These are phyloP conservation scores for Zygotorulaspora sp. DNA, from an alignment of 805 yeast genomes.

Conservation along the genomic window DNA sequence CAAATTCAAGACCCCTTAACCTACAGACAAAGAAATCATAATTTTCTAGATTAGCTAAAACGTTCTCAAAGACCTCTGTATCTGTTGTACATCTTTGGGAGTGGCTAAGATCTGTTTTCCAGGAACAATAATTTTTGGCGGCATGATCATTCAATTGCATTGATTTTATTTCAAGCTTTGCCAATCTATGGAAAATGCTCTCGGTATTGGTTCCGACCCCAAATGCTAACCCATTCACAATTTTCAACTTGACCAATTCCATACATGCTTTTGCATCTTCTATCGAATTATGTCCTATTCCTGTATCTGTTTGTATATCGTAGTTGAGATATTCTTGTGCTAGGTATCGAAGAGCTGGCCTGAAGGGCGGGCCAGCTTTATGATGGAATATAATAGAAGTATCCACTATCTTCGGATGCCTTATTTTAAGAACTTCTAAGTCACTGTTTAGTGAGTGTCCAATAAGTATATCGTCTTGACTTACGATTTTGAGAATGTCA, in stretches of 20 bases:
- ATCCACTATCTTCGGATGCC: constrained; percentile 75
- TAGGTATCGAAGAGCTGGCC: constrained; percentile 74
- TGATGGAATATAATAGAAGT: constrained; percentile 76
- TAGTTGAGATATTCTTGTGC: constrained; percentile 50
- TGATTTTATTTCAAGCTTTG: constrained; percentile 29
- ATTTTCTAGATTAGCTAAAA: constrained; percentile 36
- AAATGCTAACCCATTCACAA: constrained; percentile 58
- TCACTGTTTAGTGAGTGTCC: constrained; percentile 93
- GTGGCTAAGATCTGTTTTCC: constrained; percentile 5
- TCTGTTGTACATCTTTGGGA: constrained; percentile 49
- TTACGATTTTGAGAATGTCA: constrained; percentile 45
- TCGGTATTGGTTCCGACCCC: constrained; percentile 50
- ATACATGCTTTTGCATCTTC: constrained; percentile 83
- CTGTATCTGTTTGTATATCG: constrained; percentile 61
- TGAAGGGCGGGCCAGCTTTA: constrained; percentile 74
- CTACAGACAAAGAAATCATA: constrained; percentile 51
- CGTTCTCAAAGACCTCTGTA: constrained; percentile 49
- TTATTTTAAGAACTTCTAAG: constrained; percentile 59
- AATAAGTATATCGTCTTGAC: constrained; percentile 61
- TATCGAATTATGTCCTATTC: constrained; percentile 72
- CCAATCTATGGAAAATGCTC: constrained; percentile 40
- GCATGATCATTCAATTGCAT: constrained; percentile 37
- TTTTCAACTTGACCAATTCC: constrained; percentile 66
- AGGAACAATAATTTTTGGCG: constrained; percentile 16
- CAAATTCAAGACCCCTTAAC: constrained; percentile 55